Conservation (phyloP, 345 rosid genomes). For the Populus deltoides region DNA sequence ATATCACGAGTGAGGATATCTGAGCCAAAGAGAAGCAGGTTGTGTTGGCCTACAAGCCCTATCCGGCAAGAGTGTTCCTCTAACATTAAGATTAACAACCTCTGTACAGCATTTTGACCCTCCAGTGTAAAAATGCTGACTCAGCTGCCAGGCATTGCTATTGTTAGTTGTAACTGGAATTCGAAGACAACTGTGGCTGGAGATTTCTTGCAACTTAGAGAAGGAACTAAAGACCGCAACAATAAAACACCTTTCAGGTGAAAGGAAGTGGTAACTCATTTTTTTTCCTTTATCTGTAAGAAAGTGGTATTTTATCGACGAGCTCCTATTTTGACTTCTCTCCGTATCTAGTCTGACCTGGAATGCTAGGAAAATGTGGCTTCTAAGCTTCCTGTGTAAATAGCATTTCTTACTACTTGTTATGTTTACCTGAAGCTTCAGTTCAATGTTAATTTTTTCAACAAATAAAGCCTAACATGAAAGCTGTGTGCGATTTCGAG, state of each 20-base stretch:
- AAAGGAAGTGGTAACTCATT: not conserved
- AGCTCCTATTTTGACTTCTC: not conserved
- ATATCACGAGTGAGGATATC: conserved; percentile 19
- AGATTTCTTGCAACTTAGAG: not conserved
- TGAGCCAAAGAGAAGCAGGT: conserved; percentile 16
- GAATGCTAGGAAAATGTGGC: not conserved
- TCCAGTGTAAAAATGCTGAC: not conserved
- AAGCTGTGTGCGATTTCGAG: not conserved
- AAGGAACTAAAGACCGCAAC: not conserved
- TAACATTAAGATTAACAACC: conserved; percentile 18
- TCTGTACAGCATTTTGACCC: conserved; percentile 19
- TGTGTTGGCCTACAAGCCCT: conserved; percentile 6
- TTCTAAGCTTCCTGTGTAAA: conserved; percentile 1
- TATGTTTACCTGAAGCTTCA: not conserved
- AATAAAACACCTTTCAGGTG: not conserved
- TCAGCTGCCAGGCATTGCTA: not conserved
- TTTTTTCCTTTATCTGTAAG: not conserved
- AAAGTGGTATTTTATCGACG: not conserved
- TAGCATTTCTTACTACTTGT: not conserved
- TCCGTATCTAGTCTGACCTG: not conserved
- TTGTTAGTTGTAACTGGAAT: not conserved
- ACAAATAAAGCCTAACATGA: no score
- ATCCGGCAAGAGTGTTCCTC: conserved; percentile 14
- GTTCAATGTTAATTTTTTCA: not conserved
- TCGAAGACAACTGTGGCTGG: not conserved